Percentiles rank a stretch among this genome's conserved stretches.
phyloP scores from a whole-genome alignment of 495 filamentous ascomycete species.

The Oidiodendron maius region DNA sequence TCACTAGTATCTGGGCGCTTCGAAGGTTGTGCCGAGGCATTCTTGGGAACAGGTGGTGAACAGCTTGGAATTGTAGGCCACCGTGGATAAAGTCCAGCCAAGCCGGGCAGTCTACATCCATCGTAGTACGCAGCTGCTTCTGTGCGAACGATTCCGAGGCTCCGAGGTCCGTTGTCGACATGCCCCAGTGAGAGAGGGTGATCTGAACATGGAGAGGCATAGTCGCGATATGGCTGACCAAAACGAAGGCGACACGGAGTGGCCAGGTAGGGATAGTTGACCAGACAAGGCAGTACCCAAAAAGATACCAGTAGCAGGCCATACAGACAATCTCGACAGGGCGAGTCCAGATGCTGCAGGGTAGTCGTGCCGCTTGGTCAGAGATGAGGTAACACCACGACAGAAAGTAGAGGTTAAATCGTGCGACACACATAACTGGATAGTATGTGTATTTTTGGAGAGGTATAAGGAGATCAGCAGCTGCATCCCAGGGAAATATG shows the following conservation, averaged over 20 bases:
- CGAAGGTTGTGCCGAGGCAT: constrained; percentile 90
- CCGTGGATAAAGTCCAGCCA: constrained; percentile 97
- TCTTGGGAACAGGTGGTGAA: constrained; percentile 88
- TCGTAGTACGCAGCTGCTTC: constrained; percentile 92
- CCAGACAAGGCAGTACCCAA: constrained; percentile 79
- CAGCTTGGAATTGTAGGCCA: constrained; percentile 90
- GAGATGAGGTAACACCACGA: constrained; percentile 73
- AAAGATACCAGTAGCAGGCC: constrained; percentile 89
- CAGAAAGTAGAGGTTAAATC: constrained; percentile 81
- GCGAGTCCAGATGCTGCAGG: constrained; percentile 66
- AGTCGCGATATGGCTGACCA: constrained; percentile 81
- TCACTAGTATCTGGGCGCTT: constrained; percentile 69
- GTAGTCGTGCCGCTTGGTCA: too few relatives aligned
- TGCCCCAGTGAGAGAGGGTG: constrained; percentile 91
- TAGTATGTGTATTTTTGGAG: constrained; percentile 83
- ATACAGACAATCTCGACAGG: constrained; percentile 80
- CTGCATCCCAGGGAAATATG: constrained; percentile 70
- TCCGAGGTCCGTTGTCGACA: constrained; percentile 87
- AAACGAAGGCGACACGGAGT: constrained; percentile 64
- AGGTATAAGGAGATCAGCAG: constrained; percentile 60
- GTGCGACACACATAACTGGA: constrained; percentile 67
- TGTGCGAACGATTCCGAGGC: constrained; percentile 88
- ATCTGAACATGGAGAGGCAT: constrained; percentile 89
- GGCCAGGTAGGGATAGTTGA: constrained; percentile 60
- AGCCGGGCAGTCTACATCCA: constrained; percentile 91